Evolutionary conservation across 768 basidiomycete genomes (phyloP), one percentile per base, ranked within the genome.

Genomic region (Suillus decipiens): DNA sequence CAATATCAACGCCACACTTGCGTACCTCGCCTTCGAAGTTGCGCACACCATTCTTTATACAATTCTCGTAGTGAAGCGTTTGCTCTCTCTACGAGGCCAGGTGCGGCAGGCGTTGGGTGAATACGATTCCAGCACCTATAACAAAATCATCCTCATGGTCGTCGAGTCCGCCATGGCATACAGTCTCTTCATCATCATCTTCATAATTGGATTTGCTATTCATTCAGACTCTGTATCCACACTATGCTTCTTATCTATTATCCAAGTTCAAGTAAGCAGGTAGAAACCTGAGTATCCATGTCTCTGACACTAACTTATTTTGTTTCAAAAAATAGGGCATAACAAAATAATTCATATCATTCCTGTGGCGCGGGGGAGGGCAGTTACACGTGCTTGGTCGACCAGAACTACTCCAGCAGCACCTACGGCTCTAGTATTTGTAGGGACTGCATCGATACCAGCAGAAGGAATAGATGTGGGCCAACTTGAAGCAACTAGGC

Each of bases 61-160:
- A 31, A 53, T n/a, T 33, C 51, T 53, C 33, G 51, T 53, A 11
- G 10, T 19, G 1, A 53, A 3, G 7, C 51, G 51, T 33, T 12
- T 53, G 5, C 51, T 53, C 33, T 2, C 11, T 19, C 33, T 53
- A 19, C 51, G 42, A n/a, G 6, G 22, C 12, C 11, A 17, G 39
- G 24, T 58, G 42, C 50, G n/a, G 19, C 9, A 22, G 1, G 57
- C 37, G 6, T 12, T 47, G 24, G 41, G 7, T 5, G 42, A 4
- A 58, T 58, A 24, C 51, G 42, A 39, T 24, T 58, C 41, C 51
- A 11, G 42, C 9, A 31, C 42, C 37, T 24, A 58, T 37, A 41
- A 58, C n/a, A 58, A 24, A 7, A 14, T 39, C 31, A 58, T 60
- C 17, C 37, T 24, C 45, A 48, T 60, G 59, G 14, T 60, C 15